Base-by-base conservation (phyloP, 2,329 filamentous ascomycete species). In the Fusarium sp. region DNA sequence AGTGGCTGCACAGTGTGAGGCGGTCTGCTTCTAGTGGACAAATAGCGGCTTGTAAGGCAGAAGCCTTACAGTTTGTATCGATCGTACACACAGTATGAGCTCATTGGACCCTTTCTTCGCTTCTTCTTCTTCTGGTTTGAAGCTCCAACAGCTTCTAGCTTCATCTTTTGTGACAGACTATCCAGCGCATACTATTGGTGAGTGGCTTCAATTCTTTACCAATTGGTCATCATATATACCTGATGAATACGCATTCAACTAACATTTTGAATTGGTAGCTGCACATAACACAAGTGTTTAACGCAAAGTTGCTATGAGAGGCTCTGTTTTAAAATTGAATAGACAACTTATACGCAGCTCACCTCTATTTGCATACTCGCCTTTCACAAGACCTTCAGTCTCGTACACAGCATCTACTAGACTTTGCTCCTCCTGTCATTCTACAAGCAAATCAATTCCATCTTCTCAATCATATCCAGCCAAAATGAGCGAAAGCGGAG, bases 401-500 rank as follows among this genome's bases (percentile, higher is more conserved):
- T 16, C 30, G 21, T n/a, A 50, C 20, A n/a, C 14, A 16, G 16
- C 8, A 14, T 8, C 37, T 23, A 55, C 3, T 34, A 72, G 60
- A 48, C 14, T 32, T 14, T 75, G 61, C 41, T 75, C 72, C 13
- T 74, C 73, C n/a, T 69, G 73, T 23, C 62, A 48, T 12, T 25
- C 43, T 46, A 21, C 42, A 40, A 46, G 2, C 23, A 50, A 10
- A 14, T 30, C 54, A 30, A 27, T 30, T 21, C 10, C 50, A 34
- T 43, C 59, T 9, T 16, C 55, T 5, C 27, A 60, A 23, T 25
- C 56, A 28, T 42, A 45, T 5, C 27, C 56, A 18, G 27, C 55
- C 42, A 74, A n/a, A 37, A 79, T 79, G 75, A 58, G 72, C 25
- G 66, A 69, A 41, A 67, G 67, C 28, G 76, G 78, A 51, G 72